Evolutionary conservation across 2,329 filamentous ascomycete species (phyloP).

Genomic region (Ustulina deusta): DNA sequence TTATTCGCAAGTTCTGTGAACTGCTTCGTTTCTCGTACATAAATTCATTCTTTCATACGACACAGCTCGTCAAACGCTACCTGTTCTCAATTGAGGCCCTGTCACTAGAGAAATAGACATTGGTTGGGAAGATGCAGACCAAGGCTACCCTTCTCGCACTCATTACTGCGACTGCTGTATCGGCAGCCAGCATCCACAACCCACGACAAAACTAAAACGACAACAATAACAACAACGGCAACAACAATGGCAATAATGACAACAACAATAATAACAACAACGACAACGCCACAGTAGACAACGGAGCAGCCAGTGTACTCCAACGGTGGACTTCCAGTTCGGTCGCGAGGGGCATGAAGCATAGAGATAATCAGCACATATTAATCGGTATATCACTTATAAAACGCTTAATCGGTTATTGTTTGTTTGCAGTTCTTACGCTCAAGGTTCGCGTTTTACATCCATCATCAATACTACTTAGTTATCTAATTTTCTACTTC

Average conservation of each 20-base stretch:
- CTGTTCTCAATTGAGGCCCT: neutral
- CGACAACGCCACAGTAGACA: too few relatives aligned
- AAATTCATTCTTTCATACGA: slow-evolving; percentile 14
- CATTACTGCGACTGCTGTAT: slow-evolving; percentile 37
- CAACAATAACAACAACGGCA: slow-evolving; percentile 19
- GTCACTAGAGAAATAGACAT: neutral
- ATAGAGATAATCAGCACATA: neutral
- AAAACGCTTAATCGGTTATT: neutral
- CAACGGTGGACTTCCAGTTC: slow-evolving; percentile 67
- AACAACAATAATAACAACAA: slow-evolving; percentile 39
- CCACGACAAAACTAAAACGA: slow-evolving; percentile 38
- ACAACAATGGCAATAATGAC: too few relatives aligned
- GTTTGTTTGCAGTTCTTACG: neutral
- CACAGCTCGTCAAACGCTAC: slow-evolving; percentile 18
- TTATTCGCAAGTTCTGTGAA: slow-evolving; percentile 39
- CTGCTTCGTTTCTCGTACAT: slow-evolving; percentile 39
- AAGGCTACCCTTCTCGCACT: slow-evolving; percentile 41
- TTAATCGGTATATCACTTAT: neutral
- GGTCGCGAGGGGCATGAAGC: too few relatives aligned
- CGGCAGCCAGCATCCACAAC: slow-evolving; percentile 28
- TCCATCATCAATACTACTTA: neutral
- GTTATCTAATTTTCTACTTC: too few relatives aligned
- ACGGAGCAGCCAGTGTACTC: slow-evolving; percentile 56
- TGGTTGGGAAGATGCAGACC: slow-evolving; percentile 41
- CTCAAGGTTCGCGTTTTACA: neutral